Percentiles rank a stretch among this genome's conserved stretches.
Conservation (phyloP, 2,329 filamentous ascomycete species). For the Monosporascus sp. region DNA sequence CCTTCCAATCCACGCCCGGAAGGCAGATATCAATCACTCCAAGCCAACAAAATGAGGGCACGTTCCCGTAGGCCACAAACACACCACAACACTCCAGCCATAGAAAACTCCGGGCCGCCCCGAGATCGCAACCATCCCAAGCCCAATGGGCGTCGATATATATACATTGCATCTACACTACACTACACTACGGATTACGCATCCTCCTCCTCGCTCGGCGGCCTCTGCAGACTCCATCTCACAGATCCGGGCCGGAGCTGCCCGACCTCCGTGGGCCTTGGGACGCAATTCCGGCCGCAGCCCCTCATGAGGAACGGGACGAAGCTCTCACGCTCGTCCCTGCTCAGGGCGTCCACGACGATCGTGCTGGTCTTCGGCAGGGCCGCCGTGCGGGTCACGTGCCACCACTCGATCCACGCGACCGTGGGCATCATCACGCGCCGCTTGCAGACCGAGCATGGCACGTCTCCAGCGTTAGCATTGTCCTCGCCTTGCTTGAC, state of each 20-base stretch:
- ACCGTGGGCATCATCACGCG: constrained; percentile 44
- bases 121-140: no score
- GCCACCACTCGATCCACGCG: constrained; percentile 61
- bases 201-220: neutral
- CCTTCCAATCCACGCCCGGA: no score
- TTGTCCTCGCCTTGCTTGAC: constrained; percentile 33
- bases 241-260: neutral
- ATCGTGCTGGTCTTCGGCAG: neutral
- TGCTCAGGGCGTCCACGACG: neutral
- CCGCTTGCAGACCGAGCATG: constrained; percentile 47
- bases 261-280: neutral
- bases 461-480: constrained; percentile 36
- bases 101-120: no score
- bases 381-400: constrained; percentile 20
- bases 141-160: no score
- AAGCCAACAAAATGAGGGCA: no score
- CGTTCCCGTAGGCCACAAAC: no score
- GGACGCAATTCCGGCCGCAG: neutral
- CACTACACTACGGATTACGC: neutral
- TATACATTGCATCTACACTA: no score
- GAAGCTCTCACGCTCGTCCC: neutral
- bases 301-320: neutral
- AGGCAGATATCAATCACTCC: no score
- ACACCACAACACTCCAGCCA: no score
- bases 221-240: neutral